These are phyloP conservation scores for Plasmopara halstedii DNA, from an alignment of 352 stramenopile species.

Conservation along the genomic window DNA sequence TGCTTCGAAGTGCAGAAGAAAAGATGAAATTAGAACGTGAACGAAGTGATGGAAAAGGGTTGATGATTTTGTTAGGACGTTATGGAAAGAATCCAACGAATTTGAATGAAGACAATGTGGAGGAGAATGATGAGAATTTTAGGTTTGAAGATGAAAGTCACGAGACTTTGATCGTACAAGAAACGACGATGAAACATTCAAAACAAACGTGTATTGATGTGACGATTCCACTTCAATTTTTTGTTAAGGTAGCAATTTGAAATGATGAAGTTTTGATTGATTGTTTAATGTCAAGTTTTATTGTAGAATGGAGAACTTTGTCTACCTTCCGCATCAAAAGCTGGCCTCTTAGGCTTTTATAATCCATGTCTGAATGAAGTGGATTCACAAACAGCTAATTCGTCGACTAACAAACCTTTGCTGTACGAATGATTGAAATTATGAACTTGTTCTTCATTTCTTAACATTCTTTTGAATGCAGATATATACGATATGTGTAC, in stretches of 20 bases:
- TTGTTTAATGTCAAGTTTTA: neutral
- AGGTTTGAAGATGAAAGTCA: slow-evolving; percentile 9
- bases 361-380: slow-evolving; percentile 59
- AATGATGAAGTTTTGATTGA: neutral
- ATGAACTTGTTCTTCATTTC: neutral
- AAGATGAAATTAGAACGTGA: slow-evolving; percentile 45
- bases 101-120: slow-evolving; percentile 28
- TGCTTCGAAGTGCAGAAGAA: slow-evolving; percentile 51
- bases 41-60: slow-evolving; percentile 33
- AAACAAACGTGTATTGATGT: slow-evolving; percentile 68
- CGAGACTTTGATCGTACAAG: slow-evolving; percentile 10
- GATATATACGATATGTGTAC: slow-evolving; percentile 74
- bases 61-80: slow-evolving; percentile 68
- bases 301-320: slow-evolving; percentile 47
- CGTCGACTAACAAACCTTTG: slow-evolving; percentile 31
- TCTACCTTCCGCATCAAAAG: slow-evolving; percentile 51
- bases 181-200: slow-evolving; percentile 16
- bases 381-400: too few species aligned
- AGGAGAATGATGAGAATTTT: too few species aligned
- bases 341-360: slow-evolving; percentile 72
- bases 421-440: slow-evolving; percentile 34
- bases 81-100: slow-evolving; percentile 72
- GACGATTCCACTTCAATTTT: slow-evolving; percentile 74
- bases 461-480: slow-evolving; percentile 13
- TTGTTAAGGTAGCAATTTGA: slow-evolving; percentile 41